These are phyloP conservation scores for Ganoderma lingzhi DNA, from an alignment of 1,284 basidiomycete species.

Conservation along the genomic window DNA sequence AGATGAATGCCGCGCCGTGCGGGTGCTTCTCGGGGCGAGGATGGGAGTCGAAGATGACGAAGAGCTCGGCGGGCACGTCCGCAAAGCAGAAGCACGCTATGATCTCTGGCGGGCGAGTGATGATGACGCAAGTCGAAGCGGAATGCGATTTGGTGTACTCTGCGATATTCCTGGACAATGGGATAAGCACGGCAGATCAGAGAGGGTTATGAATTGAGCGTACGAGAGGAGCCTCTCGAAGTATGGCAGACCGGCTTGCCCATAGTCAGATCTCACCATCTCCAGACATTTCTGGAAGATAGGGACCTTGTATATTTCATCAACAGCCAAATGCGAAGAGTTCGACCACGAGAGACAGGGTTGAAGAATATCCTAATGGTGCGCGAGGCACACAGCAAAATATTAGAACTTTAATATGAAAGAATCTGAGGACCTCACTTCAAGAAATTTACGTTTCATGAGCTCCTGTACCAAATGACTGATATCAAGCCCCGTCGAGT, in stretches of 20 bases:
- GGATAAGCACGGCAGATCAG: background rate
- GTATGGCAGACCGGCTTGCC: constrained; percentile 44
- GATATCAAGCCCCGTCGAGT: constrained; percentile 20
- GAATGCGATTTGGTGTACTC: constrained; percentile 42
- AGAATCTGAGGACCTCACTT: constrained; percentile 10
- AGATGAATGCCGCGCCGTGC: constrained; percentile 61
- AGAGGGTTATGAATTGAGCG: constrained; percentile 19
- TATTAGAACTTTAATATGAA: background rate
- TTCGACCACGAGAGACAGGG: constrained; percentile 53
- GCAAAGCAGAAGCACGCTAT: constrained; percentile 61
- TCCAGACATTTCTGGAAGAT: constrained; percentile 49
- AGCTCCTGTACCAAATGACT: constrained; percentile 21
- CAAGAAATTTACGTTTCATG: constrained; percentile 21
- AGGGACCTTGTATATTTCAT: constrained; percentile 47
- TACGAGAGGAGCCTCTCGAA: constrained; percentile 59
- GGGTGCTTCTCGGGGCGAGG: constrained; percentile 61
- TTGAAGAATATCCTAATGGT: constrained; percentile 33
- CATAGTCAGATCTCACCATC: constrained; percentile 49
- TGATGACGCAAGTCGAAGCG: constrained; percentile 54
- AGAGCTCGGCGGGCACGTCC: constrained; percentile 44
- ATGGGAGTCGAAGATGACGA: constrained; percentile 72
- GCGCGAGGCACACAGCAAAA: background rate
- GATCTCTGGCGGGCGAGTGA: constrained; percentile 77
- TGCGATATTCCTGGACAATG: constrained; percentile 10
- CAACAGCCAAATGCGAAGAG: constrained; percentile 62